A percentile compares a stretch with the other conserved stretches of the same genome.
Evolutionary conservation across 2,329 filamentous ascomycete species (phyloP).

Genomic region (Mycocentrospora acerina): DNA sequence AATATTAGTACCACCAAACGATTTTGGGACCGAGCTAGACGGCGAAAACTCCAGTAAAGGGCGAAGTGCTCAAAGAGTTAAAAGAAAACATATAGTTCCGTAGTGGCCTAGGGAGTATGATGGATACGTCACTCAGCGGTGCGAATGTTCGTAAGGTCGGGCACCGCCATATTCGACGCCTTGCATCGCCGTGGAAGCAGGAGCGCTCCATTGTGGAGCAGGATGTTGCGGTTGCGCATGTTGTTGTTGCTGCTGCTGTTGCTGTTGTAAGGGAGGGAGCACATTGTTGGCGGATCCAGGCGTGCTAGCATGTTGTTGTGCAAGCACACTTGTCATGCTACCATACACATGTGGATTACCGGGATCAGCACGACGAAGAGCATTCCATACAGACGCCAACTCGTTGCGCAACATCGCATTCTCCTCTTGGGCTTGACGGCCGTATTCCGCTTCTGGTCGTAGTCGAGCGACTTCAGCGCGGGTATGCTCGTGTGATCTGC

Average conservation of each 20-base stretch:
- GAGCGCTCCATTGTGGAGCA: slow-evolving; percentile 33
- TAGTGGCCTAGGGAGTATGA: too few species aligned
- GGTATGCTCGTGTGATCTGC: slow-evolving; percentile 42
- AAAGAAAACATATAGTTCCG: too few species aligned
- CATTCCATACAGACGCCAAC: slow-evolving; percentile 48
- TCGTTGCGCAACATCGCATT: slow-evolving; percentile 51
- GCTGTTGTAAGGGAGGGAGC: slow-evolving; percentile 43
- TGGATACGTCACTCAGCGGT: slow-evolving; percentile 20
- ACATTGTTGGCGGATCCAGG: slow-evolving; percentile 33
- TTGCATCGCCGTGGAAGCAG: slow-evolving; percentile 48
- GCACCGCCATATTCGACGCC: slow-evolving; percentile 50
- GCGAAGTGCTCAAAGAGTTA: too few species aligned
- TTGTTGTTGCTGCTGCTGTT: slow-evolving; percentile 29
- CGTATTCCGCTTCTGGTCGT: slow-evolving; percentile 47
- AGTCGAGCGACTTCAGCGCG: slow-evolving; percentile 44
- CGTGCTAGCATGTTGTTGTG: slow-evolving; percentile 39
- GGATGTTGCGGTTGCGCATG: slow-evolving; percentile 32
- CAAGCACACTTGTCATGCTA: slow-evolving; percentile 47
- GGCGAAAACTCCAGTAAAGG: too few species aligned
- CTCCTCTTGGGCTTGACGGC: slow-evolving; percentile 49
- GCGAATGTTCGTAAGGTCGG: slow-evolving; percentile 39
- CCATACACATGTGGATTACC: slow-evolving; percentile 51
- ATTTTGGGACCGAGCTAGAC: too few species aligned
- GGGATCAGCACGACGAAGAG: slow-evolving; percentile 50
- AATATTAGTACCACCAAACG: too few species aligned